phyloP scores from a whole-genome alignment of 495 filamentous ascomycete species.

The Hypoxylon trugodes region DNA sequence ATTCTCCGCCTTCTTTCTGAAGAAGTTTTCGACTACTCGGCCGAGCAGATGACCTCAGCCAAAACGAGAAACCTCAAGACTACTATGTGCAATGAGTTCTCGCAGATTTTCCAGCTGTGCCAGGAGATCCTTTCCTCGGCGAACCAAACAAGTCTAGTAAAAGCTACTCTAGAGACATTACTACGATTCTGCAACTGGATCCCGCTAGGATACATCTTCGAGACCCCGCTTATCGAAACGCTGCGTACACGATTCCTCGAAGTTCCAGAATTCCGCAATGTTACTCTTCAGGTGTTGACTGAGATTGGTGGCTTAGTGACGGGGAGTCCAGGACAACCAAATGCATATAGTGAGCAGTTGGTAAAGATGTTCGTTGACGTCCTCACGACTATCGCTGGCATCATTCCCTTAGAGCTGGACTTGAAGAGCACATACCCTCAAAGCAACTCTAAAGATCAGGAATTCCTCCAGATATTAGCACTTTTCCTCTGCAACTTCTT shows the following conservation, averaged over 20 bases:
- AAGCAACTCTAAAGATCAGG: slow-evolving; percentile 93
- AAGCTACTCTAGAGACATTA: slow-evolving; percentile 92
- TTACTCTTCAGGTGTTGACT: slow-evolving; percentile 94
- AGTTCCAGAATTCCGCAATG: slow-evolving; percentile 90
- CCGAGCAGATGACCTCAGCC: slow-evolving; percentile 95
- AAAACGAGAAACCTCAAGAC: slow-evolving; percentile 97
- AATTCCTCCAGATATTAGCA: slow-evolving; percentile 96
- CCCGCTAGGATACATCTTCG: slow-evolving; percentile 96
- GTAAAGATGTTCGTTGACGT: slow-evolving; percentile 98
- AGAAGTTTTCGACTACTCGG: slow-evolving; percentile 98
- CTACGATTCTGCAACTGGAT: slow-evolving; percentile 99
- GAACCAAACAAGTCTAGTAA: slow-evolving; percentile 86
- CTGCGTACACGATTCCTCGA: slow-evolving; percentile 89
- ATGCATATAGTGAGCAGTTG: slow-evolving; percentile 90
- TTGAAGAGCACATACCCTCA: slow-evolving; percentile 86
- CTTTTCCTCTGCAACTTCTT: slow-evolving; percentile 97
- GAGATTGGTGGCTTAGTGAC: slow-evolving; percentile 95
- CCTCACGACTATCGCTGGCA: slow-evolving; percentile 84
- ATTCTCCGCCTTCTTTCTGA: slow-evolving; percentile 95
- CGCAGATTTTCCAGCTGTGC: slow-evolving; percentile 95
- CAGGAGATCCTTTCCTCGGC: slow-evolving; percentile 90
- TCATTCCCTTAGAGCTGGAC: slow-evolving; percentile 88
- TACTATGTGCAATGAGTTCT: slow-evolving; percentile 98
- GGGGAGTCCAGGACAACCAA: slow-evolving; percentile 64
- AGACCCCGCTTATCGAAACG: slow-evolving; percentile 95